Conservation (phyloP, 2,329 filamentous ascomycete species). For the Paramyrothecium sp. region DNA sequence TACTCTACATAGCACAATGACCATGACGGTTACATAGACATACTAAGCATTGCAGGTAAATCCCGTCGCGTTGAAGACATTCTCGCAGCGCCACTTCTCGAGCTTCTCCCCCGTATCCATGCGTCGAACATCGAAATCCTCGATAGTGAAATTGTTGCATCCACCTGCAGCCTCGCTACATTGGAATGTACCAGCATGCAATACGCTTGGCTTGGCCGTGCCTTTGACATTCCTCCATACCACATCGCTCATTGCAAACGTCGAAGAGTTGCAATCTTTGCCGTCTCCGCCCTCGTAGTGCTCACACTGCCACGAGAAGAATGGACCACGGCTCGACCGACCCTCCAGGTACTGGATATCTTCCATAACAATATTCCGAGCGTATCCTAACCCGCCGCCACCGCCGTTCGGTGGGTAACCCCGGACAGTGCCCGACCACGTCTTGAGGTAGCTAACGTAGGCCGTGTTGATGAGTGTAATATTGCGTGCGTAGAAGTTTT, state of each 20-base stretch:
- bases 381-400: conserved; percentile 50
- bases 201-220: conserved; percentile 21
- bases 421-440: conserved; percentile 51
- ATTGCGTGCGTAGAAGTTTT: conserved; percentile 46
- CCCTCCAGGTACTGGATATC: conserved; percentile 23
- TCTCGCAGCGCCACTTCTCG: conserved; percentile 24
- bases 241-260: conserved; percentile 26
- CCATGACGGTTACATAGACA: too few relatives aligned
- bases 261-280: conserved; percentile 30
- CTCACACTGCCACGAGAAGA: conserved; percentile 34
- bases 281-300: conserved; percentile 30
- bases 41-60: conserved; percentile 19
- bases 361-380: conserved; percentile 27
- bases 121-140: conserved; percentile 17
- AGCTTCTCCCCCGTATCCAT: conserved; percentile 11
- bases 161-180: conserved; percentile 29
- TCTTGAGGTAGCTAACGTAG: conserved; percentile 55
- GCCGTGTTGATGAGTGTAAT: conserved; percentile 43
- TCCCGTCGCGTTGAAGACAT: conserved; percentile 18
- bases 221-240: conserved; percentile 24
- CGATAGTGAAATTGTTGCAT: conserved; percentile 24
- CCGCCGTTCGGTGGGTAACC: conserved; percentile 58
- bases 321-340: conserved; percentile 20
- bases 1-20: too few relatives aligned
- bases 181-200: conserved; percentile 23